These are phyloP conservation scores for Colletotrichum sp. DNA, from an alignment of 2,329 filamentous ascomycete genomes.

Conservation along the genomic window DNA sequence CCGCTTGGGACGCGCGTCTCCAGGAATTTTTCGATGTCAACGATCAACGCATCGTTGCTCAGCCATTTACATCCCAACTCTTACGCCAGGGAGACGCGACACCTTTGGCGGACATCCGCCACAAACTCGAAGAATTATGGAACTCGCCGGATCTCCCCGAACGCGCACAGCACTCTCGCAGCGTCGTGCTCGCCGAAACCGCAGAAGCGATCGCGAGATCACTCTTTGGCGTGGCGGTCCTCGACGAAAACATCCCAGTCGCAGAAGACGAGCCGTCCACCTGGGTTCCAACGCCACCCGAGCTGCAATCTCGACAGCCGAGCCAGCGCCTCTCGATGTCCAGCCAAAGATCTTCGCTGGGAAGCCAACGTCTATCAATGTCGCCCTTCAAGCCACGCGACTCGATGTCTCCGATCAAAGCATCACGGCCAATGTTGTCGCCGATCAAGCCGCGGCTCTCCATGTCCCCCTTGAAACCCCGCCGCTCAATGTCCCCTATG, in stretches of 20 bases:
- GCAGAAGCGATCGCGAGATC: conserved; percentile 19
- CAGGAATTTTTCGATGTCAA: not conserved
- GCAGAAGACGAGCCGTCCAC: not conserved
- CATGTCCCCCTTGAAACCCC: conserved; percentile 6
- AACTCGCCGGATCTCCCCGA: not conserved
- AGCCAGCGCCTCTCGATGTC: not conserved
- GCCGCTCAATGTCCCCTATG: not conserved
- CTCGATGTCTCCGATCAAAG: not conserved
- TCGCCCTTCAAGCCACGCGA: not conserved
- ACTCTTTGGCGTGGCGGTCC: conserved; percentile 12
- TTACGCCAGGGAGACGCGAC: not conserved
- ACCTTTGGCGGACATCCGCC: conserved; percentile 6
- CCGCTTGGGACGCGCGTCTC: conserved; percentile 17
- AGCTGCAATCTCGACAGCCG: not conserved
- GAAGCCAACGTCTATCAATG: not conserved
- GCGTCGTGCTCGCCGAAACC: conserved; percentile 17
- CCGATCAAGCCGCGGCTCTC: conserved; percentile 5
- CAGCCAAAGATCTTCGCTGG: not conserved
- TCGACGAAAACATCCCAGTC: conserved; percentile 8
- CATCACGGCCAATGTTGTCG: not conserved
- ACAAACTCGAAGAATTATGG: conserved; percentile 15
- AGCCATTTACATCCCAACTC: not conserved
- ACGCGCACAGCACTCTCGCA: conserved; percentile 5
- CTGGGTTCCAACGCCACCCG: conserved; percentile 12
- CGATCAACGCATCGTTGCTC: conserved; percentile 12